Percentiles rank a stretch among this genome's conserved stretches.
Conservation (phyloP, 106 monocot species). For the Allium cepa region DNA sequence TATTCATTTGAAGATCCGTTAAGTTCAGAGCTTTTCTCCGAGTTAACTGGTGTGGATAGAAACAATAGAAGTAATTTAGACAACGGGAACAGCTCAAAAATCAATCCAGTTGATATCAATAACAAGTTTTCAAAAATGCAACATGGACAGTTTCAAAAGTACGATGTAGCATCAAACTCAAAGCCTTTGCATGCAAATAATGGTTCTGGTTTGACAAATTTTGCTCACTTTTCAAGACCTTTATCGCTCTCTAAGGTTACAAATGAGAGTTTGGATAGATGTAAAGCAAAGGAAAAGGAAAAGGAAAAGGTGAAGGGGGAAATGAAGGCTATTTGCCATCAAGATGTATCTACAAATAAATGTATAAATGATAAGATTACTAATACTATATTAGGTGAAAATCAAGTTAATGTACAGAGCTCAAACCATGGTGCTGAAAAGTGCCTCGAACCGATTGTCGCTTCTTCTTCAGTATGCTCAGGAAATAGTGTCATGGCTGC, state of each 20-base stretch:
- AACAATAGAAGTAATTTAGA: not conserved
- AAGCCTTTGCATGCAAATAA: constrained; percentile 5
- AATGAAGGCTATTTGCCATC: not conserved
- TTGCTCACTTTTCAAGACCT: constrained; percentile 67
- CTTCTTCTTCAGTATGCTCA: constrained; percentile 54
- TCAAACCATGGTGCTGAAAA: constrained; percentile 26
- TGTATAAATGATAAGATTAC: not conserved
- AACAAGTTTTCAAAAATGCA: not conserved
- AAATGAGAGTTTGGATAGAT: constrained; percentile 32
- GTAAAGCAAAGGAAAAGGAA: constrained; percentile 25
- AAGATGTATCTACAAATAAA: constrained; percentile 5
- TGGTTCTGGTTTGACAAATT: constrained; percentile 39
- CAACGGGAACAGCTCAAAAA: not conserved
- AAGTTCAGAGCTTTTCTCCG: constrained; percentile 46
- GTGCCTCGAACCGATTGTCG: constrained; percentile 32
- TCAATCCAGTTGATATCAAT: too few relatives aligned
- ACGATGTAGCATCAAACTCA: constrained; percentile 7
- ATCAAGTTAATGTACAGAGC: constrained; percentile 1
- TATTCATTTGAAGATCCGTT: constrained; percentile 54
- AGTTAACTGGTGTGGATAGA: constrained; percentile 13
- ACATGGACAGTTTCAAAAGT: constrained; percentile 12
- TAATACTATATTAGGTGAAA: not conserved
- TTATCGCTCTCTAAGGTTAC: constrained; percentile 32
- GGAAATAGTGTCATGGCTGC: constrained; percentile 21
- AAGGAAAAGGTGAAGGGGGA: constrained; percentile 7